Conservation (phyloP, 1,139 yeast genomes). For the Kodamaea sp. region DNA sequence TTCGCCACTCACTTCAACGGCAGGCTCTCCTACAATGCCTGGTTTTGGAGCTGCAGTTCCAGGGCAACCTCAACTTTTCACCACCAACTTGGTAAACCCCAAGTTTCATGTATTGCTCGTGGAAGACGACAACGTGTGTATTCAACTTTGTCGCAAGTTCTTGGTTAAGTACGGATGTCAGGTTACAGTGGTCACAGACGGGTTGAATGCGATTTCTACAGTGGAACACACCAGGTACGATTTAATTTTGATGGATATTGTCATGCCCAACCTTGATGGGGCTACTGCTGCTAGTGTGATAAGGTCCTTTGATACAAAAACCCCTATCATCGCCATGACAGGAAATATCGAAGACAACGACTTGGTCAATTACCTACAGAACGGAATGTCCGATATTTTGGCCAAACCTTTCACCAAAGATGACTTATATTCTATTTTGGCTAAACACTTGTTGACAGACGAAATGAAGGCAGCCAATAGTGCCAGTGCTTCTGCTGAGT, state of each 20-base stretch:
- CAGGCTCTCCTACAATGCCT: conserved; percentile 12
- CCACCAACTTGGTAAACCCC: conserved; percentile 40
- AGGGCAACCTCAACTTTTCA: conserved; percentile 14
- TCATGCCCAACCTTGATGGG: conserved; percentile 93
- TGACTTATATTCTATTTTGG: conserved; percentile 72
- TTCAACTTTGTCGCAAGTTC: conserved; percentile 75
- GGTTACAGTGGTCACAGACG: conserved; percentile 91
- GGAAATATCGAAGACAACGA: conserved; percentile 84
- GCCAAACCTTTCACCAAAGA: conserved; percentile 92
- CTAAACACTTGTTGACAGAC: conserved; percentile 56
- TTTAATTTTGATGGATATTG: conserved; percentile 87
- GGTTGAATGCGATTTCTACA: conserved; percentile 81
- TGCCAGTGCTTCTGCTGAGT: conserved; percentile 1
- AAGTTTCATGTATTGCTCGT: conserved; percentile 75
- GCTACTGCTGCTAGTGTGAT: conserved; percentile 89
- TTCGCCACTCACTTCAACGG: conserved; percentile 13
- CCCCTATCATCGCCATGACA: conserved; percentile 94
- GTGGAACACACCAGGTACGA: conserved; percentile 78
- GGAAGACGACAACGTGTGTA: conserved; percentile 85
- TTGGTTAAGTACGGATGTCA: conserved; percentile 86
- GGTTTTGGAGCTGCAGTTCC: conserved; percentile 6
- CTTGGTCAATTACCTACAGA: conserved; percentile 75
- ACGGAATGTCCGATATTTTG: conserved; percentile 89
- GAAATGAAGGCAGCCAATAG: conserved; percentile 11
- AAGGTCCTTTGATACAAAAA: conserved; percentile 75